Evolutionary conservation across 192 early-diverging fungal genomes (phyloP).

Genomic region (Podila minutissima): DNA sequence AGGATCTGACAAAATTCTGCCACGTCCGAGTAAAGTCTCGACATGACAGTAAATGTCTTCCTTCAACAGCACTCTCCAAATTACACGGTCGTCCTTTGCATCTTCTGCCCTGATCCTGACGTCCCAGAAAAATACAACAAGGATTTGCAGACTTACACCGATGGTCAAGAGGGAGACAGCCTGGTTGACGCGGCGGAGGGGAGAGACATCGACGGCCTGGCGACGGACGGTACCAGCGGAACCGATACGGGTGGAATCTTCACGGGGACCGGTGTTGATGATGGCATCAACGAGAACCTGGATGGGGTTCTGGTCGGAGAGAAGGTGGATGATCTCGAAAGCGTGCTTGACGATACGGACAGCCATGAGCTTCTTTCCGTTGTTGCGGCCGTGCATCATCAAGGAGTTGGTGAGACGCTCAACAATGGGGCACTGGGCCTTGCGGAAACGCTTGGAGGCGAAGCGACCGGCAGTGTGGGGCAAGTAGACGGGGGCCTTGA

Average conservation of each 20-base stretch:
- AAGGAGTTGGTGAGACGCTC: slow-evolving; percentile 99
- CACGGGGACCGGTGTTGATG: slow-evolving; percentile 98
- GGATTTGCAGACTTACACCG: slow-evolving; percentile 67
- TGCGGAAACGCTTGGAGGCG: slow-evolving; percentile 96
- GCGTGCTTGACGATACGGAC: slow-evolving; percentile 99
- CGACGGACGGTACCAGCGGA: slow-evolving; percentile 97
- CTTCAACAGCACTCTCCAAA: too few species aligned
- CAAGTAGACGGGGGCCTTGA: slow-evolving; percentile 92
- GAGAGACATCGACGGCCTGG: slow-evolving; percentile 99
- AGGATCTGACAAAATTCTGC: too few species aligned
- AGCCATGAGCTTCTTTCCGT: slow-evolving; percentile 99
- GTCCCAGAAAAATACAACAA: neutral
- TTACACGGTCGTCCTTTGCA: neutral
- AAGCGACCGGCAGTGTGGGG: slow-evolving; percentile 99
- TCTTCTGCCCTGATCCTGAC: neutral
- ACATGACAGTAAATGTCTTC: too few species aligned
- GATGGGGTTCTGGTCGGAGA: slow-evolving; percentile 98
- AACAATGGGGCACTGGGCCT: slow-evolving; percentile 98
- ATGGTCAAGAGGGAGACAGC: slow-evolving; percentile 93
- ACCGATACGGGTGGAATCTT: slow-evolving; percentile 99
- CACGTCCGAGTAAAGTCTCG: too few species aligned
- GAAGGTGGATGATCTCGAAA: slow-evolving; percentile 98
- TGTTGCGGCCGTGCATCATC: slow-evolving; percentile 99
- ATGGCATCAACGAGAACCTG: slow-evolving; percentile 98
- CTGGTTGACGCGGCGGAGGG: slow-evolving; percentile 98